These are phyloP conservation scores for Fraxinus velutina DNA, from an alignment of 305 asterid genomes.

Conservation along the genomic window DNA sequence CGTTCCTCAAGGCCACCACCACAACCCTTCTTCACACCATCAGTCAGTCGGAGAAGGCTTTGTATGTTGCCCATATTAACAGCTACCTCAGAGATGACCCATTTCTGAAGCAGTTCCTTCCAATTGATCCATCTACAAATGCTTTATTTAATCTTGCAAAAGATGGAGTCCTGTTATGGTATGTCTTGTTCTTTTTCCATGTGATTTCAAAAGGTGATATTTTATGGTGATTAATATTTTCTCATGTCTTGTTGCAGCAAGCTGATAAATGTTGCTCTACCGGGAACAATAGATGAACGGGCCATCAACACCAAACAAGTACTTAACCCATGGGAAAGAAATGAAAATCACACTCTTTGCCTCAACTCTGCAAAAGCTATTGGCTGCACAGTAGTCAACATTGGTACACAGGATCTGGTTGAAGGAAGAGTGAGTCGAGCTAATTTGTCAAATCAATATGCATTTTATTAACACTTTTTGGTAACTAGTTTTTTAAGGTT, in stretches of 20 bases:
- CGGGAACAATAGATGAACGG: conserved; percentile 84
- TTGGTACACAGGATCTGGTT: conserved; percentile 87
- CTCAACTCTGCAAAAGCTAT: conserved; percentile 98
- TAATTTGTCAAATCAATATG: conserved; percentile 17
- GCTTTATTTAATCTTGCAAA: conserved; percentile 80
- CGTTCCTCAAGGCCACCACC: conserved; percentile 81
- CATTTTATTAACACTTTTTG: conserved; percentile 6
- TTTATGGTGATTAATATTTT: conserved; percentile 3
- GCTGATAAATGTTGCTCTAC: conserved; percentile 95
- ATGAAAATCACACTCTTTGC: conserved; percentile 88
- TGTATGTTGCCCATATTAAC: conserved; percentile 89
- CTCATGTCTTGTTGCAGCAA: conserved; percentile 48
- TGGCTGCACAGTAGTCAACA: conserved; percentile 94
- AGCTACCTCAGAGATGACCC: conserved; percentile 95
- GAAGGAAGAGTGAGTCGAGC: conserved; percentile 89
- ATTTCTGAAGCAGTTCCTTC: conserved; percentile 85
- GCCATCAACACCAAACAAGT: conserved; percentile 80
- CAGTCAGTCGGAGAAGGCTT: conserved; percentile 74
- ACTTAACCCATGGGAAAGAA: conserved; percentile 97
- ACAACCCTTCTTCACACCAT: conserved; percentile 90
- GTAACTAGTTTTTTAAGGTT: conserved; percentile 13
- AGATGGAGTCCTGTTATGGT: conserved; percentile 95
- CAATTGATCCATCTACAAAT: conserved; percentile 64
- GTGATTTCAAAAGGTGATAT: conserved; percentile 18
- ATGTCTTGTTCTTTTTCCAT: conserved; percentile 20